These are phyloP conservation scores for Candolleomyces aberdarensis DNA, from an alignment of 768 basidiomycete species.

Conservation along the genomic window DNA sequence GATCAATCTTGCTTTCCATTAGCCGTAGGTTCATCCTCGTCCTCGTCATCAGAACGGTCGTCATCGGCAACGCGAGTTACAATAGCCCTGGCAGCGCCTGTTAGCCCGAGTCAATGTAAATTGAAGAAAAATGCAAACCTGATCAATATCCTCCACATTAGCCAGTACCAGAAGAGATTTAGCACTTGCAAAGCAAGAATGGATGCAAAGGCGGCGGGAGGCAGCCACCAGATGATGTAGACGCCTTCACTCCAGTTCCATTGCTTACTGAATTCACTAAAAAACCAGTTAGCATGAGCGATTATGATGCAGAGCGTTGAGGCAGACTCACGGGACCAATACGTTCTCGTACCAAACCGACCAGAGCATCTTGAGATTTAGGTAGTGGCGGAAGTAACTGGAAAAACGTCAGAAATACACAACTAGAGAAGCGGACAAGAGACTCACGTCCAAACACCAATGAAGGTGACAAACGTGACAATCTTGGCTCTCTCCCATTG, in stretches of 20 bases:
- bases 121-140: constrained; percentile 46
- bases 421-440: background rate
- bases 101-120: background rate
- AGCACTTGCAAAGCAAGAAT: constrained; percentile 74
- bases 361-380: constrained; percentile 83
- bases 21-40: constrained; percentile 59
- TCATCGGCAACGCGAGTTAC: constrained; percentile 50
- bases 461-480: constrained; percentile 60
- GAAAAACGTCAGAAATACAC: background rate
- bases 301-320: background rate
- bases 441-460: constrained; percentile 79
- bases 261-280: constrained; percentile 49
- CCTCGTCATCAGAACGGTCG: constrained; percentile 80
- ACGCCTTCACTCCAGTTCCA: constrained; percentile 63
- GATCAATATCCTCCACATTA: constrained; percentile 74
- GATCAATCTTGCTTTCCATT: constrained; percentile 29
- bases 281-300: background rate
- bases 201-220: constrained; percentile 74
- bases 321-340: constrained; percentile 63
- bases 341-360: constrained; percentile 83
- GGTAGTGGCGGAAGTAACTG: constrained; percentile 92
- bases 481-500: constrained; percentile 62
- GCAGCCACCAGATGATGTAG: constrained; percentile 78
- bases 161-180: constrained; percentile 92
- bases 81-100: constrained; percentile 45